Evolutionary conservation across 768 basidiomycete genomes (phyloP).

Genomic region (Boletus huronensis): DNA sequence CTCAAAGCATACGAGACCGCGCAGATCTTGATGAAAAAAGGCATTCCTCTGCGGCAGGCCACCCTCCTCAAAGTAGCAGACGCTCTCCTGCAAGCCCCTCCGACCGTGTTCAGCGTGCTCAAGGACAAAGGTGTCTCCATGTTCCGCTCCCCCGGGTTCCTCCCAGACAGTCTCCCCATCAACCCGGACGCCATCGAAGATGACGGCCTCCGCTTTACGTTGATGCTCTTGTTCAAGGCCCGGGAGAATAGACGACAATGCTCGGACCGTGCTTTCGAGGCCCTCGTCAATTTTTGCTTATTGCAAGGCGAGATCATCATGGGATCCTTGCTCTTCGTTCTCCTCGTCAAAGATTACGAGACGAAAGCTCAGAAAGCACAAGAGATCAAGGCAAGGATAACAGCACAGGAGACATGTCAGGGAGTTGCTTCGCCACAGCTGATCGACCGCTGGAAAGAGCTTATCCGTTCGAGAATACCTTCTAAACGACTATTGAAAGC

Average conservation of each 20-base stretch:
- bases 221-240: constrained; percentile 51
- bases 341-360: constrained; percentile 64
- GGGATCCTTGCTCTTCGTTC: constrained; percentile 66
- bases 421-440: constrained; percentile 13
- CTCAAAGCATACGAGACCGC: constrained; percentile 49
- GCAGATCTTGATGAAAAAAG: constrained; percentile 49
- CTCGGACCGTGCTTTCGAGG: constrained; percentile 57
- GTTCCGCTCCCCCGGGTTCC: constrained; percentile 11
- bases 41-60: constrained; percentile 45
- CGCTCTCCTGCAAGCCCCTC: constrained; percentile 20
- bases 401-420: constrained; percentile 15
- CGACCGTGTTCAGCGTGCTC: constrained; percentile 20
- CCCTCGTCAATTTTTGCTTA: constrained; percentile 59
- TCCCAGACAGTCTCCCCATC: constrained; percentile 28
- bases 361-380: constrained; percentile 30
- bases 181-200: constrained; percentile 36
- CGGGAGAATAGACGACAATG: constrained; percentile 53
- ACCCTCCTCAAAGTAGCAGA: constrained; percentile 46
- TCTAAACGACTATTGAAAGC: constrained; percentile 31
- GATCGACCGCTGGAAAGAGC: constrained; percentile 20
- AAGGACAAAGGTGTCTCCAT: constrained; percentile 17
- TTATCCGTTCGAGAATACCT: constrained; percentile 15
- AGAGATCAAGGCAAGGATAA: constrained; percentile 21
- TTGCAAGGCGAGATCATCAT: constrained; percentile 77
- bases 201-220: constrained; percentile 44